Conservation (phyloP, 2,329 filamentous ascomycete species). For the Xylariaceae sp. region DNA sequence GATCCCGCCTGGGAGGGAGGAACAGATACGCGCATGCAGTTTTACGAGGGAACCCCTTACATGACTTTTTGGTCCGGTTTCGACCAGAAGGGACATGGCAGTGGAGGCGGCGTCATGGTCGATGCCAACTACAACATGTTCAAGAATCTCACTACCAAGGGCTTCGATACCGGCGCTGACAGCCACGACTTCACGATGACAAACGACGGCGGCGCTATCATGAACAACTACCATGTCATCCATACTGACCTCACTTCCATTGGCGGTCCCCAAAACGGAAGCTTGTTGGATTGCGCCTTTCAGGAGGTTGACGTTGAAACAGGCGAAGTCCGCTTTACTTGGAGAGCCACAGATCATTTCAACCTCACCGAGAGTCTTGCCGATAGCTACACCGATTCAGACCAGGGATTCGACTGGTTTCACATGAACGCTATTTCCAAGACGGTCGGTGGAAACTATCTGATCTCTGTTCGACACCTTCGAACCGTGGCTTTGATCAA, state of each 20-base stretch:
- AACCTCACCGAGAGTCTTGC: slow-evolving; percentile 18
- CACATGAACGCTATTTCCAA: slow-evolving; percentile 38
- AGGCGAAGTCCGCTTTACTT: slow-evolving; percentile 35
- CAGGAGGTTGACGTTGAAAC: slow-evolving; percentile 37
- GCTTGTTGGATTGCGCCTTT: slow-evolving; percentile 36
- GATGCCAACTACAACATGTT: slow-evolving; percentile 35
- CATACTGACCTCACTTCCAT: slow-evolving; percentile 29
- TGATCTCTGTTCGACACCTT: slow-evolving; percentile 35
- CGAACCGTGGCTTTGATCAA: slow-evolving; percentile 31
- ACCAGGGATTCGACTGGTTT: slow-evolving; percentile 34
- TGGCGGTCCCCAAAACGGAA: slow-evolving; percentile 31
- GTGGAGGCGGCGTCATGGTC: slow-evolving; percentile 29
- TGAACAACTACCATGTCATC: slow-evolving; percentile 38
- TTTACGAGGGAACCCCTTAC: slow-evolving; percentile 30
- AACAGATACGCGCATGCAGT: slow-evolving; percentile 27
- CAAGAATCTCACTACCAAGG: slow-evolving; percentile 36
- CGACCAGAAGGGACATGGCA: slow-evolving; percentile 25
- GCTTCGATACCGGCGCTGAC: slow-evolving; percentile 34
- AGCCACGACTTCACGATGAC: slow-evolving; percentile 43
- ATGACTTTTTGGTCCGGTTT: slow-evolving; percentile 37
- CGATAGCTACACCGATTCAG: slow-evolving; percentile 2
- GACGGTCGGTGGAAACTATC: slow-evolving; percentile 34
- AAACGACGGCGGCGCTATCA: slow-evolving; percentile 36
- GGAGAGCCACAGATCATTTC: slow-evolving; percentile 33
- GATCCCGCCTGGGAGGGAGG: slow-evolving; percentile 21